Base-by-base conservation (phyloP, 78 protist genomes). In the Cavenderia fasciculata region DNA sequence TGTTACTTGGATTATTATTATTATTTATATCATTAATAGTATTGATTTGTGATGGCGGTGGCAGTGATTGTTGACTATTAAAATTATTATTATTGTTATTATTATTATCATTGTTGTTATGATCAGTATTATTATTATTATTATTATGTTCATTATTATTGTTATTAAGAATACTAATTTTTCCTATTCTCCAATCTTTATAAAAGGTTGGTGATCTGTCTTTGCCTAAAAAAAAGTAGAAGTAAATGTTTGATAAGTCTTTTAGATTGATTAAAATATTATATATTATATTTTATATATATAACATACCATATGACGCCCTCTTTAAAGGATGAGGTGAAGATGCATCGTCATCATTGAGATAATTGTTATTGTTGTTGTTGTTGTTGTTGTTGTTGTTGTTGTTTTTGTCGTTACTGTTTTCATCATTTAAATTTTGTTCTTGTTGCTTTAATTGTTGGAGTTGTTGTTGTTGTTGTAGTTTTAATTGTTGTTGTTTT, bases 351-450 rank as follows among this genome's bases (percentile, higher is more conserved):
- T 57, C 63, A 27, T 25, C 41, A 61, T 23, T 27, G 18, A 27
- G 34, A 25, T 57, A 27, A 57, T 68, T 41, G 18, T 46, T 68
- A 68, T 70, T 66, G 49, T 43, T 66, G 12, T 11, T n/a, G 74
- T 66, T 66, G 8, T 66, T 34, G 18, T 8, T 25, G 25, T 34
- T 2, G 59, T 18, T 43, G 59, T 41, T 21, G 52, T 66, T 0
- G 31, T 66, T 38, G 54, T 66, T 66, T 49, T 59, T n/a, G 19
- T 54, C 8, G 61, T 54, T n/a, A 54, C 7, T 10, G 10, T 23
- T 23, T 54, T 19, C 34, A 34, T 19, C 25, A 36, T 31, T 59
- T 27, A 27, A 0, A 31, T 23, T 23, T 27, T 59, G 66, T 4
- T 62, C 31, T 21, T 3, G 23, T 34, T 25, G 21, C 46, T 34